Evolutionary conservation across 2,329 filamentous ascomycete genomes (phyloP), one percentile per base, ranked within the genome.

Genomic region (Colletotrichum spaethianum): DNA sequence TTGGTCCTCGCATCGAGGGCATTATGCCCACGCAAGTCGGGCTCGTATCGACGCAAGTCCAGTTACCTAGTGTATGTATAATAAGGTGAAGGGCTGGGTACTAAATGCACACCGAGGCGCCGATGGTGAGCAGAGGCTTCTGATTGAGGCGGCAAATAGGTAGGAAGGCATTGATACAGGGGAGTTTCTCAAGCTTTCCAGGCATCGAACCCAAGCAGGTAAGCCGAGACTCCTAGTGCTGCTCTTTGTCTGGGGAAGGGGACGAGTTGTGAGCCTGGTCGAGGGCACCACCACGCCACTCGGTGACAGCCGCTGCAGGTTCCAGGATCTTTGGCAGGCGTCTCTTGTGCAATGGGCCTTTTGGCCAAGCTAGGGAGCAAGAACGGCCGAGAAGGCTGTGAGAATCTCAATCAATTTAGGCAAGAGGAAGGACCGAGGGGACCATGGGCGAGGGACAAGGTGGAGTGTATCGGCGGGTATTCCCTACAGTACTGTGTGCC

Each of bases 141-240:
- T 62, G 68, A 67, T 62, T 67, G 68, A 67, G 68, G 68, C 68
- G 68, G 68, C 50, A 71, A 50, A 38, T 16, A 20, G n/a, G n/a
- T 26, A 46, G 4, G n/a, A 40, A 53, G 62, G 36, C 9, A 44
- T 31, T n/a, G 38, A 38, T 16, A 36, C 52, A 42, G 42, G 42
- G 42, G 42, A 46, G 59, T 14, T 50, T 44, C 38, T 33, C 28
- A 20, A 31, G 26, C 26, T 26, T 20, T 53, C 26, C 28, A n/a
- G 26, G 40, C 23, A 20, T n/a, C 20, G 16, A 12, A 16, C 14
- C 28, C 33, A 61, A 46, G 40, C 57, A 61, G 12, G 18, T 28
- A 31, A 31, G 56, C 26, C 28, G 36, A 20, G 20, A 33, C 28
- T 48, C 44, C n/a, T 46, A 18, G 40, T 44, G 42, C 40, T 52